A percentile compares a stretch with the other conserved stretches of the same genome.
These are phyloP conservation scores for Microcyclospora pomicola DNA, from an alignment of 2,329 filamentous ascomycete genomes.

Conservation along the genomic window DNA sequence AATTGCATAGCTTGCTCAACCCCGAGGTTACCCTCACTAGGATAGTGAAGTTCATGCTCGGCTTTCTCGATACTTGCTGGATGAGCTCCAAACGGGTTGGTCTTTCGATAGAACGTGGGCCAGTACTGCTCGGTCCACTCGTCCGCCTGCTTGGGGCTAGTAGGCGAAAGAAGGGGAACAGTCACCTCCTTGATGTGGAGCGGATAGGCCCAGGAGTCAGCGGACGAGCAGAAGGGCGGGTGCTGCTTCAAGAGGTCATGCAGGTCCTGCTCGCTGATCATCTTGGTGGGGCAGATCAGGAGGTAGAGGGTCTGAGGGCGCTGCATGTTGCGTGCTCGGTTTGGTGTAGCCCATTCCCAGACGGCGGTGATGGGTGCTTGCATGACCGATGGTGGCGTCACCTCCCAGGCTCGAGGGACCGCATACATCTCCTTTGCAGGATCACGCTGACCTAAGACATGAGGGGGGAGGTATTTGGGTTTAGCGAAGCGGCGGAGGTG, in stretches of 20 bases:
- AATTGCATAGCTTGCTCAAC: slow-evolving; percentile 50
- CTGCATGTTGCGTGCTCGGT: slow-evolving; percentile 41
- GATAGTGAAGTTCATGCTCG: slow-evolving; percentile 48
- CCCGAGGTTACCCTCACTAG: slow-evolving; percentile 29
- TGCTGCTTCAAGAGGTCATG: slow-evolving; percentile 24
- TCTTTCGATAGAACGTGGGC: slow-evolving; percentile 77
- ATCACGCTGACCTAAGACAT: slow-evolving; percentile 20
- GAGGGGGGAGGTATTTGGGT: slow-evolving; percentile 23
- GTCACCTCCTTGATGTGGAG: slow-evolving; percentile 49
- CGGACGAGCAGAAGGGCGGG: slow-evolving; percentile 26
- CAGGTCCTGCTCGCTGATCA: slow-evolving; percentile 43
- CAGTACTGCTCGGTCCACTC: slow-evolving; percentile 66
- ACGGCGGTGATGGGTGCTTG: slow-evolving; percentile 18
- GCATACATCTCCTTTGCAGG: slow-evolving; percentile 21
- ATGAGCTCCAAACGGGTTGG: slow-evolving; percentile 74
- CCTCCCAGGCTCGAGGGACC: slow-evolving; percentile 20
- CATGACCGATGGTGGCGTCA: slow-evolving; percentile 16
- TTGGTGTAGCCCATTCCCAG: slow-evolving; percentile 44
- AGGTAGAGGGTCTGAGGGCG: slow-evolving; percentile 32
- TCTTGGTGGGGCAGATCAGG: slow-evolving; percentile 36
- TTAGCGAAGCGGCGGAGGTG: slow-evolving; percentile 67
- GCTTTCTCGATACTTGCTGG: slow-evolving; percentile 58
- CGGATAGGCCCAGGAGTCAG: slow-evolving; percentile 24
- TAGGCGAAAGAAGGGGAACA: slow-evolving; percentile 60
- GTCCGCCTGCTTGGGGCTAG: slow-evolving; percentile 59